Conservation (phyloP, 208 protist species). For the Willaertia magna region DNA sequence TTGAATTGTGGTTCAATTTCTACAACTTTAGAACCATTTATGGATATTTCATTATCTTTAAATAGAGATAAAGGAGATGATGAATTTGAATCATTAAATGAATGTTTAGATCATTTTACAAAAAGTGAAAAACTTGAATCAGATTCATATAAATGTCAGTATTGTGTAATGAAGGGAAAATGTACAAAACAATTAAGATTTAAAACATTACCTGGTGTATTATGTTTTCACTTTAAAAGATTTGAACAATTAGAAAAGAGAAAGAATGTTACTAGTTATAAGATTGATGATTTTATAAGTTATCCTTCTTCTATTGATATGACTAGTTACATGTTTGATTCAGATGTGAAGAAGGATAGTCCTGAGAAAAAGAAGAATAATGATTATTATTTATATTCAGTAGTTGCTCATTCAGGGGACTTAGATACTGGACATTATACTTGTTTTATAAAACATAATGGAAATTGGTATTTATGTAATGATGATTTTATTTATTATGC, state of each 20-base stretch:
- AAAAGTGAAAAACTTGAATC: background rate
- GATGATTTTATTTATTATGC: background rate
- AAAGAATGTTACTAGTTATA: background rate
- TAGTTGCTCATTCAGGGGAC: slow-evolving; percentile 18
- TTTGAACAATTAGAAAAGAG: background rate
- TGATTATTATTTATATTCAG: slow-evolving; percentile 14
- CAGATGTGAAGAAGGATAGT: background rate
- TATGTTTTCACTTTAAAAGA: slow-evolving; percentile 12
- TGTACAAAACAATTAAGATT: slow-evolving; percentile 11
- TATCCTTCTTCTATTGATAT: background rate
- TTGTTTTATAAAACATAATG: slow-evolving; percentile 8
- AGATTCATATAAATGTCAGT: background rate
- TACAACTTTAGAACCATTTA: slow-evolving; percentile 47
- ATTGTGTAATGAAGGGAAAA: background rate
- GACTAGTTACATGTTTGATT: background rate
- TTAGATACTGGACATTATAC: slow-evolving; percentile 23
- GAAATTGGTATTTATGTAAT: slow-evolving; percentile 20
- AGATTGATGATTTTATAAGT: background rate
- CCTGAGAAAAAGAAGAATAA: background rate
- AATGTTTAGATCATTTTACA: slow-evolving; percentile 5
- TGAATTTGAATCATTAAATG: background rate
- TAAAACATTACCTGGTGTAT: background rate
- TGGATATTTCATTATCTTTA: slow-evolving; percentile 50
- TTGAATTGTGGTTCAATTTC: slow-evolving; percentile 34
- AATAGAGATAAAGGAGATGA: background rate